Evolutionary conservation across 176 grass and related monocot genomes (phyloP), one percentile per base, ranked within the genome.

Genomic region (Eragrostis nindensis): DNA sequence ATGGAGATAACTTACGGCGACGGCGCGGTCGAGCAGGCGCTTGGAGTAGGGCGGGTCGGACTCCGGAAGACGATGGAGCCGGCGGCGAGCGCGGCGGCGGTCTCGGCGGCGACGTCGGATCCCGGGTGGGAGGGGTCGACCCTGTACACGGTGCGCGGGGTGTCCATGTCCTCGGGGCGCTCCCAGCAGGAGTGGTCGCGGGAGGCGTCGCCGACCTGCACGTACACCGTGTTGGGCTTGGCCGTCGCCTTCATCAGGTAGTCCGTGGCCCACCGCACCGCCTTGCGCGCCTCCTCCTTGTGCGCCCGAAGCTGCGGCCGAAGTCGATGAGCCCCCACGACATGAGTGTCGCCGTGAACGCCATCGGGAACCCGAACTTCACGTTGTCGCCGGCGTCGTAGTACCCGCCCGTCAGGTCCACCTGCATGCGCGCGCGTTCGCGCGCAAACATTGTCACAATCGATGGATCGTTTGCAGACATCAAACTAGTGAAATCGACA

Each of bases 291-390:
- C 60, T 94, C 91, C 7, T 52, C 19, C 54, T 47, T 41, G 67
- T 92, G 94, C 15, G 16, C 5, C 89, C 94, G 84, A 88, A 91
- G 81, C 13, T 86, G n/a, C 68, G 81, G 0, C 91, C 91, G 70
- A 97, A 94, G 87, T 97, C 94, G 78, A 97, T 94, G 2, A 97
- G 88, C 10, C 89, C 86, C 94, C 94, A 97, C 24, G 94, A 88
- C 87, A 97, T 94, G 60, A 97, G 89, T 10, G 94, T 97, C 30
- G 91, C 66, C 2, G 94, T 97, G 89, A 97, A 97, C 32, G 94
- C 94, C 94, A 97, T 97, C 8, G 94, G 94, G 84, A 97, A 97
- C 0, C 94, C 94, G 82, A 97, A 97, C 94, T 97, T 97, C 15
- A 97, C 87, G 87, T 97, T 97, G 84, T 97, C 94, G 10, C 94